Conservation (phyloP, 2,329 filamentous ascomycete species). For the Xylaria sp. region DNA sequence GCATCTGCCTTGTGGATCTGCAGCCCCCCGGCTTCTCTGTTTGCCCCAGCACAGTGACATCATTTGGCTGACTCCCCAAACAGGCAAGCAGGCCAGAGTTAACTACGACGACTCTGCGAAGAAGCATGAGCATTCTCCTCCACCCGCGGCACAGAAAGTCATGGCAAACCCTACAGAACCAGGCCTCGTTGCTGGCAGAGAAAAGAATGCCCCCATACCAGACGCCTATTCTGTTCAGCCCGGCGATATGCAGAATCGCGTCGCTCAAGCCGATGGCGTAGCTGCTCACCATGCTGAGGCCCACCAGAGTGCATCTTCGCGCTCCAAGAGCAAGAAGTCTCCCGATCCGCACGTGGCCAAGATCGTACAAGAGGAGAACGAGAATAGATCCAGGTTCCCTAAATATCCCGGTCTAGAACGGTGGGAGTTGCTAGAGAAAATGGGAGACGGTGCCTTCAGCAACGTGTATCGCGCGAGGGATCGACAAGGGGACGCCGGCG, state of each 20-base stretch:
- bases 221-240: constrained; percentile 72
- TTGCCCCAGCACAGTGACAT: constrained; percentile 50
- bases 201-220: constrained; percentile 60
- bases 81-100: constrained; percentile 87
- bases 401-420: constrained; percentile 85
- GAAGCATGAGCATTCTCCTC: constrained; percentile 63
- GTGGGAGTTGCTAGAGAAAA: constrained; percentile 92
- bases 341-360: constrained; percentile 80
- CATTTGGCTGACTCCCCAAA: constrained; percentile 41
- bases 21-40: constrained; percentile 27
- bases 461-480: constrained; percentile 96
- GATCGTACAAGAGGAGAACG: constrained; percentile 91
- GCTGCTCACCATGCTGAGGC: constrained; percentile 72
- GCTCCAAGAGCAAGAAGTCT: constrained; percentile 56
- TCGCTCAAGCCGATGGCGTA: constrained; percentile 73
- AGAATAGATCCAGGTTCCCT: constrained; percentile 85
- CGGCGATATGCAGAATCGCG: constrained; percentile 72
- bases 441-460: constrained; percentile 99
- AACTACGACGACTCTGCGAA: constrained; percentile 64
- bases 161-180: constrained; percentile 62
- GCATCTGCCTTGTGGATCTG: constrained; percentile 31
- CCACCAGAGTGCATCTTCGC: constrained; percentile 62
- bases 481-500: constrained; percentile 72
- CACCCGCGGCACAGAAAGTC: constrained; percentile 63
- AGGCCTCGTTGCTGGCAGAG: constrained; percentile 47